phyloP scores from a whole-genome alignment of 1,139 yeast genomes.

The Trichomonascaceae sp. region DNA sequence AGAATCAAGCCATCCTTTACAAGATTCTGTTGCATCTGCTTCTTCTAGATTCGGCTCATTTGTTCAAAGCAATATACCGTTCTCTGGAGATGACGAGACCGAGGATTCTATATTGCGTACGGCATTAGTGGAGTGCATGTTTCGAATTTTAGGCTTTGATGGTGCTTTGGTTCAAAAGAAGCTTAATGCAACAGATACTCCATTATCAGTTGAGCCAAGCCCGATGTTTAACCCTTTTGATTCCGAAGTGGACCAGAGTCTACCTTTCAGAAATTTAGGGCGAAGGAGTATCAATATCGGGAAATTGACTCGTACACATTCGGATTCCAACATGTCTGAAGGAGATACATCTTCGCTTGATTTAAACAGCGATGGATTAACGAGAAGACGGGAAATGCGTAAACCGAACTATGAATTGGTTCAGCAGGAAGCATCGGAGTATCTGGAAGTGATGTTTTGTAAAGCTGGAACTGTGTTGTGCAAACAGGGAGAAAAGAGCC shows the following conservation, averaged over 20 bases:
- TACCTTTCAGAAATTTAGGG: slow-evolving; percentile 1
- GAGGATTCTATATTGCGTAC: slow-evolving; percentile 65
- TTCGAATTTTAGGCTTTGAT: slow-evolving; percentile 60
- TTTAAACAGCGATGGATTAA: neutral
- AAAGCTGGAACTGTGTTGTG: slow-evolving; percentile 53
- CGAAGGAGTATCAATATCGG: slow-evolving; percentile 11
- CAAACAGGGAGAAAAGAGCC: slow-evolving; percentile 56
- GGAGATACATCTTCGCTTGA: slow-evolving; percentile 7
- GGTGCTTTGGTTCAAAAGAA: slow-evolving; percentile 12
- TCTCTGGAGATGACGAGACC: slow-evolving; percentile 66
- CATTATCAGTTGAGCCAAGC: slow-evolving; percentile 22
- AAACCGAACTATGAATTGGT: slow-evolving; percentile 38
- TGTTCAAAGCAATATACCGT: slow-evolving; percentile 19
- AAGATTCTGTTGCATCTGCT: neutral
- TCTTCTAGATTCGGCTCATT: slow-evolving; percentile 1
- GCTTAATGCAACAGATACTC: slow-evolving; percentile 1
- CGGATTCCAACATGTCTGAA: slow-evolving; percentile 5
- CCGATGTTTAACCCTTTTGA: slow-evolving; percentile 18
- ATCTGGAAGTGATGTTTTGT: slow-evolving; percentile 51
- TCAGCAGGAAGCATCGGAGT: slow-evolving; percentile 59
- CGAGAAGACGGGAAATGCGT: neutral
- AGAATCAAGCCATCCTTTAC: slow-evolving; percentile 20
- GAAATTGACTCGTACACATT: slow-evolving; percentile 12
- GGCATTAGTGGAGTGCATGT: slow-evolving; percentile 71
- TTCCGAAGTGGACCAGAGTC: slow-evolving; percentile 7